Evolutionary conservation across 345 rosid species (phyloP).

Genomic region (Melaleuca quinquenervia): DNA sequence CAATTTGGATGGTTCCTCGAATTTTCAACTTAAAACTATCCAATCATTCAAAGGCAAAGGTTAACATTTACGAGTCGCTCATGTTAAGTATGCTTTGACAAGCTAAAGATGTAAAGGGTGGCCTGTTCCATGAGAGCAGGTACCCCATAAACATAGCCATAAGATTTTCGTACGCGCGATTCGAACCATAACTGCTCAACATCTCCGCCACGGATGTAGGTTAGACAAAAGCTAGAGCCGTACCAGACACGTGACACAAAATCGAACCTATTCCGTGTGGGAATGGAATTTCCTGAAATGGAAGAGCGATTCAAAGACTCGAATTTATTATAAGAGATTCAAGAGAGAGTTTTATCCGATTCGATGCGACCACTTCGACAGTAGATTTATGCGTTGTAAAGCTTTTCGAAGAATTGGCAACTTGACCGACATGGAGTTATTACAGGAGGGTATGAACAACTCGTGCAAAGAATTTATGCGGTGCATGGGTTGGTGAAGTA

Average conservation of each 20-base stretch:
- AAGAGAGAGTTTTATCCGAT: background rate
- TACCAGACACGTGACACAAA: background rate
- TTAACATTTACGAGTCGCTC: background rate
- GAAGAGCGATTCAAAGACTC: background rate
- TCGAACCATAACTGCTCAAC: background rate
- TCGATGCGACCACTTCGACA: background rate
- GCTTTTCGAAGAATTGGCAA: background rate
- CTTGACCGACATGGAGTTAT: background rate
- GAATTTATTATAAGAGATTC: background rate
- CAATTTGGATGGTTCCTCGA: background rate
- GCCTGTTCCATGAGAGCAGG: background rate
- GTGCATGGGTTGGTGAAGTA: background rate
- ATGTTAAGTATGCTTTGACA: background rate
- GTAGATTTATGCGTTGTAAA: background rate
- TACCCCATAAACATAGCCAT: background rate
- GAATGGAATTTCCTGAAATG: background rate
- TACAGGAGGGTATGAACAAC: background rate
- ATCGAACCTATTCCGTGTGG: background rate
- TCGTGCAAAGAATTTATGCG: background rate
- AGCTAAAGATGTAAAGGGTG: background rate
- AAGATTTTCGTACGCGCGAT: background rate
- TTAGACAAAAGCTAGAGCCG: background rate
- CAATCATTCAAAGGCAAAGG: background rate
- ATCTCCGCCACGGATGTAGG: background rate
- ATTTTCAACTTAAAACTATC: background rate